Evolutionary conservation across 768 basidiomycete species (phyloP).

Genomic region (Rhodotorula taiwanensis): DNA sequence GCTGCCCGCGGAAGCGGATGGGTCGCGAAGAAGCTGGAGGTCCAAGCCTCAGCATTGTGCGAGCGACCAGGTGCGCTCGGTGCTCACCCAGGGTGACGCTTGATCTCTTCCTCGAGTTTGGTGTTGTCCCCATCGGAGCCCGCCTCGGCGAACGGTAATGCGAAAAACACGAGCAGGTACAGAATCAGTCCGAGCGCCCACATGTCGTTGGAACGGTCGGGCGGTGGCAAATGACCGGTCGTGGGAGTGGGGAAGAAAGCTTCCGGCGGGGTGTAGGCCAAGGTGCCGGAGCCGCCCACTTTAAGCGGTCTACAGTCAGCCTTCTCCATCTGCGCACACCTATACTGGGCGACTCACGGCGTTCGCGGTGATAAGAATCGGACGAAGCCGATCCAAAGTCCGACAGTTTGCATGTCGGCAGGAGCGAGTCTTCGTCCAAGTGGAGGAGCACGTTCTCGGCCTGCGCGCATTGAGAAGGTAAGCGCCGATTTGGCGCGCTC

Average conservation of each 20-base stretch:
- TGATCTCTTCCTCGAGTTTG: constrained; percentile 42
- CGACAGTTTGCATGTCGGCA: constrained; percentile 44
- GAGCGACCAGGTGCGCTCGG: not conserved
- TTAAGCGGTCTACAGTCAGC: not conserved
- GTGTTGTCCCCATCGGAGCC: constrained; percentile 41
- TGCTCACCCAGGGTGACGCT: constrained; percentile 44
- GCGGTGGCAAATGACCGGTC: constrained; percentile 30
- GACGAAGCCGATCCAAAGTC: constrained; percentile 45
- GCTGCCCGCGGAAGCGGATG: not conserved
- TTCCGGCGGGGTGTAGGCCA: constrained; percentile 31
- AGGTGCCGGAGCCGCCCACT: constrained; percentile 33
- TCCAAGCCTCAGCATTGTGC: too few relatives aligned
- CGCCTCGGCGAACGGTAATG: constrained; percentile 42
- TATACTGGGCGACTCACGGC: constrained; percentile 42
- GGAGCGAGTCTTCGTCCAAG: constrained; percentile 30
- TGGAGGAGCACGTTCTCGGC: constrained; percentile 36
- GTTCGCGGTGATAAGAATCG: constrained; percentile 39
- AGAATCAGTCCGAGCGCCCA: constrained; percentile 48
- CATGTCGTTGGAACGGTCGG: constrained; percentile 45
- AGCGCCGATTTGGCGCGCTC: too few relatives aligned
- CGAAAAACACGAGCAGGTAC: constrained; percentile 47
- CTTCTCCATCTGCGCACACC: too few relatives aligned
- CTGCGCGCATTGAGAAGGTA: not conserved
- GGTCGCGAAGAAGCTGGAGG: constrained; percentile 12
- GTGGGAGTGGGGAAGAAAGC: not conserved